phyloP scores from a whole-genome alignment of 2,329 filamentous ascomycete species.

The Capronia americana region DNA sequence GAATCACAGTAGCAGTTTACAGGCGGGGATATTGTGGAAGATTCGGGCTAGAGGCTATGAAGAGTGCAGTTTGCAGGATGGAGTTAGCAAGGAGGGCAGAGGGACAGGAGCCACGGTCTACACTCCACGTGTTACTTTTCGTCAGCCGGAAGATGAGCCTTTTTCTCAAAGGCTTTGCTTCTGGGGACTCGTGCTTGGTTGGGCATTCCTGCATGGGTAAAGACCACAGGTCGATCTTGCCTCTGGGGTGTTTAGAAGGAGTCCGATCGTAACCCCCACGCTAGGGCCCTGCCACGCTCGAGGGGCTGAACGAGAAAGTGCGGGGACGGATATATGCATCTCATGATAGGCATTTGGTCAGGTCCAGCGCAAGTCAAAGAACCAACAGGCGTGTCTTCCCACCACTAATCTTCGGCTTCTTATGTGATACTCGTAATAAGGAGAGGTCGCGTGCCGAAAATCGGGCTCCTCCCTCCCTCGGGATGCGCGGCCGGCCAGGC shows the following conservation, averaged over 20 bases:
- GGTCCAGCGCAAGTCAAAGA: conserved; percentile 16
- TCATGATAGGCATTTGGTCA: conserved; percentile 24
- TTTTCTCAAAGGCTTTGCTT: conserved; percentile 16
- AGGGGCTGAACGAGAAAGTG: conserved; percentile 10
- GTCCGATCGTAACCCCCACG: conserved; percentile 11
- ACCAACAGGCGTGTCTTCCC: conserved; percentile 16
- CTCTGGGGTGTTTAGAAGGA: not conserved
- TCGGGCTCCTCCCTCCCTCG: conserved; percentile 14
- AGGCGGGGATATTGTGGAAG: conserved; percentile 22
- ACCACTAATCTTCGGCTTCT: conserved; percentile 26
- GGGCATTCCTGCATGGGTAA: conserved; percentile 13
- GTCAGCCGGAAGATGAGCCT: conserved; percentile 4
- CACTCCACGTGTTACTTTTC: conserved; percentile 27
- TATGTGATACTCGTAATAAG: conserved; percentile 24
- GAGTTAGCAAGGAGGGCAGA: not conserved
- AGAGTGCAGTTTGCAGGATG: conserved; percentile 11
- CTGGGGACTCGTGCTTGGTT: conserved; percentile 5
- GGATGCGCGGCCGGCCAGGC: conserved; percentile 14
- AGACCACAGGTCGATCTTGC: conserved; percentile 14
- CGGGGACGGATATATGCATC: conserved; percentile 33
- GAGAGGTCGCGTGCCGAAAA: conserved; percentile 30
- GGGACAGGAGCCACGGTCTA: conserved; percentile 14
- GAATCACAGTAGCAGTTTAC: conserved; percentile 9
- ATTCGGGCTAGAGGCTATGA: conserved; percentile 6
- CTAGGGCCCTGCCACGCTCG: not conserved